A percentile compares a stretch with the other conserved stretches of the same genome.
Evolutionary conservation across 2,329 filamentous ascomycete genomes (phyloP).

Genomic region (Dactylellina cionopaga): DNA sequence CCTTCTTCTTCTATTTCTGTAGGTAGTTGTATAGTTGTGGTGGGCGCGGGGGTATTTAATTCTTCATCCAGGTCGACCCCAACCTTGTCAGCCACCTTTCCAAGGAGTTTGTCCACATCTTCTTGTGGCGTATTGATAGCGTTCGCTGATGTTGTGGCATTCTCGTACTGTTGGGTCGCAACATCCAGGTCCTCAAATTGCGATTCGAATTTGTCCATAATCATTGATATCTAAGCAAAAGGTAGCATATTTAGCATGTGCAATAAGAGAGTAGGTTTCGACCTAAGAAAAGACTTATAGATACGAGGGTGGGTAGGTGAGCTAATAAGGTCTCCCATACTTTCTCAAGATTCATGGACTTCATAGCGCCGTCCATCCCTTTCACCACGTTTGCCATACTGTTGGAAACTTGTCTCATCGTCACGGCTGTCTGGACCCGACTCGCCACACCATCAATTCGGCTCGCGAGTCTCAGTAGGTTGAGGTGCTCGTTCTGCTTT

Average conservation of each 20-base stretch:
- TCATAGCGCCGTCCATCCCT: constrained; percentile 72
- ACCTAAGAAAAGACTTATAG: neutral
- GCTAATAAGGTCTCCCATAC: too few species aligned
- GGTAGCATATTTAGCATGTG: constrained; percentile 3
- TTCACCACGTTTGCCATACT: constrained; percentile 72
- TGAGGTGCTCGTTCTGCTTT: constrained; percentile 71
- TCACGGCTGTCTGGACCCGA: constrained; percentile 72
- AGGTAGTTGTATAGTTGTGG: constrained; percentile 71
- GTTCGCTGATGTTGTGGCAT: constrained; percentile 82
- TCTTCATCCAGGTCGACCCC: constrained; percentile 83
- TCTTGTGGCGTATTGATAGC: constrained; percentile 79
- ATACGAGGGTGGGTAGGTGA: neutral
- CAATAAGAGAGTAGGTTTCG: neutral
- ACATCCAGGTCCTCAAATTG: constrained; percentile 67
- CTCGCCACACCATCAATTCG: constrained; percentile 70
- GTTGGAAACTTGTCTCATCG: constrained; percentile 70
- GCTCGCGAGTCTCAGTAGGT: constrained; percentile 68
- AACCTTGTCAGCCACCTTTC: constrained; percentile 86
- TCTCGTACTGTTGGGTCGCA: constrained; percentile 75
- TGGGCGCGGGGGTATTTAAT: constrained; percentile 72
- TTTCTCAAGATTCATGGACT: constrained; percentile 72
- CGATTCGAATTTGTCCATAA: constrained; percentile 74
- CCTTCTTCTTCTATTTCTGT: constrained; percentile 83
- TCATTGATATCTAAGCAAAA: constrained; percentile 67
- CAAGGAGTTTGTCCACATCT: constrained; percentile 85